A percentile compares a stretch with the other conserved stretches of the same genome.
Evolutionary conservation across 1,139 yeast genomes (phyloP).

Genomic region (Candida labiduridarum): DNA sequence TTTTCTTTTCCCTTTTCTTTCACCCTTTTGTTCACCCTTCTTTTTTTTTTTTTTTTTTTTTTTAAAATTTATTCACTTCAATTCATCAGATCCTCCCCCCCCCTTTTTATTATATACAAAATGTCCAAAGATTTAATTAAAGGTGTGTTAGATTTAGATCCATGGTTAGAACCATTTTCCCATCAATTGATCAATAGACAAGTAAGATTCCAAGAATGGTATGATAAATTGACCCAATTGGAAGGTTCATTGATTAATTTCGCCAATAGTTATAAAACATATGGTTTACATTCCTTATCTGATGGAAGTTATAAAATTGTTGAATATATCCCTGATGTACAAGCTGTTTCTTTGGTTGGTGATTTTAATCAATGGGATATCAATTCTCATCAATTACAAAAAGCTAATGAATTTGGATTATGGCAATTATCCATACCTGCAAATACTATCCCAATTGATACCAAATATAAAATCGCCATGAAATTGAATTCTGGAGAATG

Average conservation of each 20-base stretch:
- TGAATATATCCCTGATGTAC: slow-evolving; percentile 92
- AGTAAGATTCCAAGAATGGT: slow-evolving; percentile 53
- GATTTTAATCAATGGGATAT: slow-evolving; percentile 88
- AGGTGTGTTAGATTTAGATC: slow-evolving; percentile 72
- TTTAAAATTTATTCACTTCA: too few species aligned
- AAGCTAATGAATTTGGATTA: slow-evolving; percentile 63
- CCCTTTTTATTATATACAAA: not conserved
- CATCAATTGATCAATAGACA: slow-evolving; percentile 49
- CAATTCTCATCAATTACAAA: slow-evolving; percentile 54
- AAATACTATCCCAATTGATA: slow-evolving; percentile 77
- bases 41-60: not conserved
- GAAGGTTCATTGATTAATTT: slow-evolving; percentile 54
- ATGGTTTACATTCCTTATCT: slow-evolving; percentile 68
- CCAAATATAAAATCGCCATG: slow-evolving; percentile 75
- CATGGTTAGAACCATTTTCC: slow-evolving; percentile 85
- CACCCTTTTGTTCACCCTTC: not conserved
- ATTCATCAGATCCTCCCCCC: too few species aligned
- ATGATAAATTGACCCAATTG: slow-evolving; percentile 41
- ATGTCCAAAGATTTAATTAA: slow-evolving; percentile 30
- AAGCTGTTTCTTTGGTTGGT: slow-evolving; percentile 74
- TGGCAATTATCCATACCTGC: slow-evolving; percentile 60
- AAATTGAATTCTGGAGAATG: slow-evolving; percentile 66
- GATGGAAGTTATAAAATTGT: slow-evolving; percentile 48
- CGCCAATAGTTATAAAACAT: slow-evolving; percentile 63
- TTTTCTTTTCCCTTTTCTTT: not conserved